A percentile compares a stretch with the other conserved stretches of the same genome.
Conservation (phyloP, 768 basidiomycete species). For the Podaxis pistillaris region DNA sequence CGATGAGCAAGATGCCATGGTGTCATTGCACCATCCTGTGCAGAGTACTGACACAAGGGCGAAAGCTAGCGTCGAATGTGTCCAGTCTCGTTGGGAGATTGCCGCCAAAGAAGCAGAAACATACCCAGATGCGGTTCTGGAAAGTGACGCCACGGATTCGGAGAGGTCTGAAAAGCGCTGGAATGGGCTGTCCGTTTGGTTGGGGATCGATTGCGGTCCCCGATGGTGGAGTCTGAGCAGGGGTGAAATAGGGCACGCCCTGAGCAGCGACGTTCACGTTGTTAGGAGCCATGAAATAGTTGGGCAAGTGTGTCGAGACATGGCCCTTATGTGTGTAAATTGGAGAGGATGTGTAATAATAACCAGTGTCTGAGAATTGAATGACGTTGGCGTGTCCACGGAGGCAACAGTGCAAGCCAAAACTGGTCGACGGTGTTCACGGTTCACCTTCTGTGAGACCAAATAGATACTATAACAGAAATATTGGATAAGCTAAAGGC, state of each 20-base stretch:
- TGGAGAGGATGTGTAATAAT: too few relatives aligned
- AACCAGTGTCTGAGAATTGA: too few relatives aligned
- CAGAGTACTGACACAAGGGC: conserved; percentile 60
- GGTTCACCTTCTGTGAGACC: too few relatives aligned
- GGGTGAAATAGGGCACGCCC: conserved; percentile 43
- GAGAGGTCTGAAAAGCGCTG: conserved; percentile 47
- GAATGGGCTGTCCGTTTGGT: conserved; percentile 33
- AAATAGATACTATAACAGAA: too few relatives aligned
- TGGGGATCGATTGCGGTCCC: conserved; percentile 43
- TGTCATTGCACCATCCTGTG: conserved; percentile 47
- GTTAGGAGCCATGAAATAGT: neutral
- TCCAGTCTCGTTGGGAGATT: too few relatives aligned
- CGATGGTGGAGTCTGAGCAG: conserved; percentile 40
- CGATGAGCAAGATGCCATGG: conserved; percentile 63
- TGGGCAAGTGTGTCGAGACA: too few relatives aligned
- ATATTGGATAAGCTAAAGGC: too few relatives aligned
- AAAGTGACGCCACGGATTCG: conserved; percentile 50
- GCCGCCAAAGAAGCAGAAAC: neutral
- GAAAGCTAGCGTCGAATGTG: conserved; percentile 33
- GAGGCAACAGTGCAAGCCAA: too few relatives aligned
- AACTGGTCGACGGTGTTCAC: too few relatives aligned
- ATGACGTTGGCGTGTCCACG: too few relatives aligned
- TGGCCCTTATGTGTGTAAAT: too few relatives aligned
- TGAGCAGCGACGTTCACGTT: conserved; percentile 36
- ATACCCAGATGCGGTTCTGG: conserved; percentile 48